Evolutionary conservation across 352 stramenopile species (phyloP).

Genomic region (Pythium brassicae): DNA sequence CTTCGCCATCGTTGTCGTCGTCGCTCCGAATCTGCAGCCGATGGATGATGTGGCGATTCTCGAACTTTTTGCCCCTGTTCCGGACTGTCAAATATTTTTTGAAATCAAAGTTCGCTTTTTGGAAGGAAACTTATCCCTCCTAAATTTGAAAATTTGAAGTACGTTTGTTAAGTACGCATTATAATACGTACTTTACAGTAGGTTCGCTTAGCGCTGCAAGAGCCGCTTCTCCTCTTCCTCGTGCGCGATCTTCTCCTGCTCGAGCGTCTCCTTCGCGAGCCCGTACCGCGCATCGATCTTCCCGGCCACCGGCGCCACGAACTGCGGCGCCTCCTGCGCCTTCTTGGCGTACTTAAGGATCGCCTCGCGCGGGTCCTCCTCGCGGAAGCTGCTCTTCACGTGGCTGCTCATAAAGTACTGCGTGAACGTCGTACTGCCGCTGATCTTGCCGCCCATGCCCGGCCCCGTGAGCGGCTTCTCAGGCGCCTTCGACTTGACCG

Average conservation of each 20-base stretch:
- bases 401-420: conserved; percentile 88
- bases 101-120: too few relatives aligned
- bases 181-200: too few relatives aligned
- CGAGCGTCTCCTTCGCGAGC: conserved; percentile 66
- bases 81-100: too few relatives aligned
- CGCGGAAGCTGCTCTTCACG: conserved; percentile 81
- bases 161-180: not conserved
- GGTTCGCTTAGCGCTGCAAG: conserved; percentile 75
- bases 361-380: conserved; percentile 81
- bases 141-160: not conserved
- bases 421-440: conserved; percentile 78
- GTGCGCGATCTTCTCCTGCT: conserved; percentile 74
- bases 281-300: conserved; percentile 76
- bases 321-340: conserved; percentile 67
- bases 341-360: conserved; percentile 84
- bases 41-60: conserved; percentile 12
- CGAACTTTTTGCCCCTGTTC: not conserved
- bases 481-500: conserved; percentile 68
- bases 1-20: conserved; percentile 5
- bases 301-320: conserved; percentile 36
- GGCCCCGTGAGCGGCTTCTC: conserved; percentile 72
- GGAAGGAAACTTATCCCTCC: too few relatives aligned
- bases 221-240: conserved; percentile 73
- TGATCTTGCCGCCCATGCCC: conserved; percentile 75
- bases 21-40: not conserved